A percentile compares a stretch with the other conserved stretches of the same genome.
These are phyloP conservation scores for Scutellospora calospora DNA, from an alignment of 371 early-diverging fungal species.

Conservation along the genomic window DNA sequence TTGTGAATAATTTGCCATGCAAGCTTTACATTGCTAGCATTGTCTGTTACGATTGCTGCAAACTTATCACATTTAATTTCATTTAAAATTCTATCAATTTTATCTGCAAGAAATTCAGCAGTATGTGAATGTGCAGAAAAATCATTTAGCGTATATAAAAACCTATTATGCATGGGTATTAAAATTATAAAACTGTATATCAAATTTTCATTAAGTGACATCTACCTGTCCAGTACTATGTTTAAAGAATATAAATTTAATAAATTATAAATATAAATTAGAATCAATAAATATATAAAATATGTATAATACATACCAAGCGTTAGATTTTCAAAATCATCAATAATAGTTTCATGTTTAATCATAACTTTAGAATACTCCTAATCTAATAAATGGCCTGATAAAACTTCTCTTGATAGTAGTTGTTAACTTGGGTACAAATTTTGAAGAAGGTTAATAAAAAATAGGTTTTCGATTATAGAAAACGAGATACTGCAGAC, in stretches of 20 bases:
- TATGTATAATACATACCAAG: background rate
- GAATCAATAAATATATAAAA: background rate
- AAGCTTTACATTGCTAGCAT: background rate
- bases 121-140: background rate
- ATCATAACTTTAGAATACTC: background rate
- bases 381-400: background rate
- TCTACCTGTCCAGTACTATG: background rate
- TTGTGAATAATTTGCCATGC: background rate
- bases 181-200: background rate
- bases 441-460: background rate
- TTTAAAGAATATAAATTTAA: background rate
- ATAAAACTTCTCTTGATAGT: background rate
- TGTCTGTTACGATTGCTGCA: background rate
- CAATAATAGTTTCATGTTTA: background rate
- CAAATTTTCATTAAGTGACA: background rate
- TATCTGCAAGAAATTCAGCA: background rate
- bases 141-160: background rate
- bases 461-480: background rate
- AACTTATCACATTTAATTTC: background rate
- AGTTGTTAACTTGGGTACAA: background rate
- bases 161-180: background rate
- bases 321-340: background rate
- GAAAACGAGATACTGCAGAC: slow-evolving; percentile 3
- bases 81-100: background rate
- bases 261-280: background rate